These are phyloP conservation scores for Alternaria brassicicola DNA, from an alignment of 2,329 filamentous ascomycete species.

Conservation along the genomic window DNA sequence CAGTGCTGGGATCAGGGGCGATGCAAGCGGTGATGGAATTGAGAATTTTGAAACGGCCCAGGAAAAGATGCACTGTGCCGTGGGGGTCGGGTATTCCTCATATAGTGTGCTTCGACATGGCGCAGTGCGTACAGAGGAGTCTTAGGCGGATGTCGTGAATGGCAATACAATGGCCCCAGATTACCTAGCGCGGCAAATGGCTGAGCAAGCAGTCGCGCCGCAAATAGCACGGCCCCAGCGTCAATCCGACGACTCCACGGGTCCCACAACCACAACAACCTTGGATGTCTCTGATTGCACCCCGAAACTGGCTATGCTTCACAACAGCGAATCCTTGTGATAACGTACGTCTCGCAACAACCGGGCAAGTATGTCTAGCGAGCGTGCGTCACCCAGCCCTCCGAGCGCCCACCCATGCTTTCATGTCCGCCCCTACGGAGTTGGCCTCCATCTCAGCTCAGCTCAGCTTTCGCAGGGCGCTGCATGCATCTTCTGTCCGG, in stretches of 20 bases:
- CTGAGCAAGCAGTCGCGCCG: slow-evolving; percentile 5
- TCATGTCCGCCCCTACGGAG: neutral
- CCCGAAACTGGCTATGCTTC: neutral
- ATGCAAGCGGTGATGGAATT: neutral
- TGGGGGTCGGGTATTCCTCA: neutral
- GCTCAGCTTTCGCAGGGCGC: slow-evolving; percentile 12
- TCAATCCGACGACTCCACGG: neutral
- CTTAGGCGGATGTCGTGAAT: neutral
- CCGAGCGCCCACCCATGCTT: neutral
- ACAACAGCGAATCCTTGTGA: neutral
- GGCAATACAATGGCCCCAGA: slow-evolving; percentile 1
- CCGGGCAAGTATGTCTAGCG: neutral
- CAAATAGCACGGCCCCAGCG: slow-evolving; percentile 11
- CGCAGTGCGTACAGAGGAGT: slow-evolving; percentile 2
- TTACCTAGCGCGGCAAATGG: slow-evolving; percentile 4
- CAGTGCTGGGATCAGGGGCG: neutral
- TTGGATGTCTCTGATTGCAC: slow-evolving; percentile 1
- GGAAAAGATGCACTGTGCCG: neutral
- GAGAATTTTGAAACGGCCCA: neutral
- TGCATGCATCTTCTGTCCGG: slow-evolving; percentile 11
- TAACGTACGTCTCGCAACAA: neutral
- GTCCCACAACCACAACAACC: slow-evolving; percentile 5
- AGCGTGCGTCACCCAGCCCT: neutral
- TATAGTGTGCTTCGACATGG: neutral
- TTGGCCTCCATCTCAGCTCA: slow-evolving; percentile 10